Base-by-base conservation (phyloP, 2,329 filamentous ascomycete genomes). In the Hymenoscyphus albidus region DNA sequence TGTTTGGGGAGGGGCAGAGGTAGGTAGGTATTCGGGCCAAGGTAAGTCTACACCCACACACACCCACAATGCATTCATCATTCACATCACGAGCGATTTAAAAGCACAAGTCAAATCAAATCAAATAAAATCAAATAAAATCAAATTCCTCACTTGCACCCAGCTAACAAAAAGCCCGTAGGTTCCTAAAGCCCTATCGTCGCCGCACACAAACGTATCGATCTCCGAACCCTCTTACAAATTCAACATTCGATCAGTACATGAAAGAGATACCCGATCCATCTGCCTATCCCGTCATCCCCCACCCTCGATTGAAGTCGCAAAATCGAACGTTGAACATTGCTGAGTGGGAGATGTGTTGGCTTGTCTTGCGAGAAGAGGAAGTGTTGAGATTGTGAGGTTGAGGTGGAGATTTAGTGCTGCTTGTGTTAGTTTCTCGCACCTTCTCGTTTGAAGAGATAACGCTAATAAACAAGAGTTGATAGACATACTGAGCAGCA, bases 401-500 rank as follows among this genome's bases (percentile, higher is more conserved):
- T 54, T 3, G 48, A 27, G 48, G 9, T 35, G 35, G 35, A 35
- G 6, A 27, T 54, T 54, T 13, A 54, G 18, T 54, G 48, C 48
- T 54, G 10, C 22, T 27, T 9, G 12, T 12, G n/a, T 10, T 10
- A n/a, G 42, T 44, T 48, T 14, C 3, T 35, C 35, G 1, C 35
- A 7, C 35, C 9, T 35, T 35, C 35, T 35, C 9, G 1, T 5
- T 35, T 13, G 10, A 27, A 27, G 13, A 54, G 18, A 12, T 12
- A 22, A 51, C 10, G n/a, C 44, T 51, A 51, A 48, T 35, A 10
- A 18, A 6, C 6, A 1, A 22, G n/a, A 12, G 16, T 10, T 12
- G 48, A 54, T 10, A 54, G 13, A 27, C 58, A 59, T 62, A 62
- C 61, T 22, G 18, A n/a, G 14, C 61, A 62, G 56, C 61, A 62